A percentile compares a stretch with the other conserved stretches of the same genome.
phyloP scores from a whole-genome alignment of 257 asterid genomes.

The Salvia rosmarinus region DNA sequence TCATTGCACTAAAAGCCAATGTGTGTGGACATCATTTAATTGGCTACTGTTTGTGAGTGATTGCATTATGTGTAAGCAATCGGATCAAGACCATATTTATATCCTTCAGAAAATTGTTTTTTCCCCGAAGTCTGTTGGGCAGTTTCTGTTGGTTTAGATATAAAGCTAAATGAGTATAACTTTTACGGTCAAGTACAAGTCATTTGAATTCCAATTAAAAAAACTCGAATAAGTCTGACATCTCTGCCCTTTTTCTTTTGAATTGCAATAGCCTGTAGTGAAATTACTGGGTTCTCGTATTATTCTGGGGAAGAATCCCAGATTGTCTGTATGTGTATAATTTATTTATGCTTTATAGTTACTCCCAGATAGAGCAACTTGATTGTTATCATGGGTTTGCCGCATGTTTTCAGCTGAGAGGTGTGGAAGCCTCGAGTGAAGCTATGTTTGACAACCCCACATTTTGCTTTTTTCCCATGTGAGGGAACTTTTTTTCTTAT shows the following conservation, averaged over 20 bases:
- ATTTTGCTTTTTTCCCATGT: not conserved
- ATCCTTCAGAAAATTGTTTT: not conserved
- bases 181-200: not conserved
- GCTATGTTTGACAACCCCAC: not conserved
- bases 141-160: not conserved
- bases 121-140: not conserved
- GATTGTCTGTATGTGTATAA: not conserved
- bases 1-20: not conserved
- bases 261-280: not conserved
- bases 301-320: not conserved
- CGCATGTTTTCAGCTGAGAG: not conserved
- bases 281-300: not conserved
- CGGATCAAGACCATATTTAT: conserved; percentile 3
- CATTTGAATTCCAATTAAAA: not conserved
- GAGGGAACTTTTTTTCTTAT: not conserved
- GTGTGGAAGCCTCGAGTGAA: not conserved
- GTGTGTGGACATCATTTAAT: not conserved
- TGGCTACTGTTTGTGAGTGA: not conserved
- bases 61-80: conserved; percentile 6
- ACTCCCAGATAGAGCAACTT: not conserved
- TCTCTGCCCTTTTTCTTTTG: not conserved
- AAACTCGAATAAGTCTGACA: not conserved
- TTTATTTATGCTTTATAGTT: not conserved
- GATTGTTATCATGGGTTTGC: not conserved
- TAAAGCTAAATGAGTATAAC: not conserved